A percentile compares a stretch with the other conserved stretches of the same genome.
Conservation (phyloP, 2,329 filamentous ascomycete species). For the Lasiodiplodia sp. region DNA sequence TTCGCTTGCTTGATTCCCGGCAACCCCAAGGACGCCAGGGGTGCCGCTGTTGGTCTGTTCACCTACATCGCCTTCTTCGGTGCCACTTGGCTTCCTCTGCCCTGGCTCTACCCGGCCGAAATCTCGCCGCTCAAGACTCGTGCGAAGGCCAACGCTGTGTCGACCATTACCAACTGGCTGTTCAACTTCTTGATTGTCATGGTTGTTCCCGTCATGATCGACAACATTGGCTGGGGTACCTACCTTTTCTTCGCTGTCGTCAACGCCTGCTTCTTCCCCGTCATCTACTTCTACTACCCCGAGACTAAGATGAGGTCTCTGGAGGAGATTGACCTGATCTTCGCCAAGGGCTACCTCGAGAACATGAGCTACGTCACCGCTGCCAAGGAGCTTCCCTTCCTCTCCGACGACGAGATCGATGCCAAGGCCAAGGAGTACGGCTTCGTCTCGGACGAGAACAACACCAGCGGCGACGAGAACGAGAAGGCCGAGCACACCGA, state of each 20-base stretch:
- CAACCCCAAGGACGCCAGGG: conserved; percentile 49
- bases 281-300: conserved; percentile 63
- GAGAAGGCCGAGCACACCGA: conserved; percentile 30
- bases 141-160: conserved; percentile 63
- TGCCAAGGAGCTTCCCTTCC: conserved; percentile 63
- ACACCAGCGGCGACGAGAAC: conserved; percentile 11
- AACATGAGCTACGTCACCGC: conserved; percentile 67
- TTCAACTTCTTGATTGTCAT: conserved; percentile 58
- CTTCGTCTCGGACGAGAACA: conserved; percentile 40
- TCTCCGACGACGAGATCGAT: conserved; percentile 62
- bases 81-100: conserved; percentile 69
- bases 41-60: conserved; percentile 68
- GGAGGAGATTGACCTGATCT: conserved; percentile 61
- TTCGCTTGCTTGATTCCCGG: conserved; percentile 52
- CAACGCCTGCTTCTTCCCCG: conserved; percentile 60
- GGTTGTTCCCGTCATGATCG: conserved; percentile 52
- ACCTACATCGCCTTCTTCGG: conserved; percentile 74
- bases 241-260: conserved; percentile 60
- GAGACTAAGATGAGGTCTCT: conserved; percentile 61
- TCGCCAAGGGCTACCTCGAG: conserved; percentile 62
- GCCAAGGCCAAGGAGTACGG: conserved; percentile 51
- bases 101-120: conserved; percentile 63
- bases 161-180: conserved; percentile 63
- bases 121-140: conserved; percentile 63
- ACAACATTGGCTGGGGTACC: conserved; percentile 48